phyloP scores from a whole-genome alignment of 2,329 filamentous ascomycete species.

The Neofusicoccum parvum region DNA sequence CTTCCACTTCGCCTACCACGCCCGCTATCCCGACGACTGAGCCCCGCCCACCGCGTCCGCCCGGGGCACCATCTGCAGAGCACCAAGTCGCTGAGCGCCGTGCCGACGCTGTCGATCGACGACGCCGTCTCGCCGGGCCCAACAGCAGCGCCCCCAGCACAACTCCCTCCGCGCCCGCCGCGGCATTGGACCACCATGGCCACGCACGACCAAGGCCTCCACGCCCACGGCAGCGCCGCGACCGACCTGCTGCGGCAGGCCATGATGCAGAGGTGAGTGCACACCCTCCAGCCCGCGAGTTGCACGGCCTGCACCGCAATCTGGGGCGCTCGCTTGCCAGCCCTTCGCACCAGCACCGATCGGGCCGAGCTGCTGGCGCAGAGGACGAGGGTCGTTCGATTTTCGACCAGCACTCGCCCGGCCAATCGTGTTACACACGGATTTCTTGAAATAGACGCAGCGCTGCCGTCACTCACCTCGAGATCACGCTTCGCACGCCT shows the following conservation, averaged over 20 bases:
- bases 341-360: conserved; percentile 20
- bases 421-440: conserved; percentile 33
- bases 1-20: conserved; percentile 23
- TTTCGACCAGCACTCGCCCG: conserved; percentile 22
- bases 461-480: conserved; percentile 13
- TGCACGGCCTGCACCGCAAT: background rate
- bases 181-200: conserved; percentile 27
- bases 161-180: conserved; percentile 13
- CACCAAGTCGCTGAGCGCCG: conserved; percentile 45
- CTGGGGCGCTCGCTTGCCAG: conserved; percentile 9
- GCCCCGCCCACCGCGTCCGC: conserved; percentile 28
- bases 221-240: conserved; percentile 49
- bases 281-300: background rate
- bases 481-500: conserved; percentile 13
- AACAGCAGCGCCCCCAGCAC: conserved; percentile 23
- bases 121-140: conserved; percentile 6
- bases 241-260: conserved; percentile 62
- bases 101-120: conserved; percentile 46
- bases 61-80: conserved; percentile 11
- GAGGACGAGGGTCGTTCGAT: conserved; percentile 25
- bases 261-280: conserved; percentile 60
- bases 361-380: conserved; percentile 23
- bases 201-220: conserved; percentile 45
- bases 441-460: conserved; percentile 31
- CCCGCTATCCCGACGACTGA: conserved; percentile 28